Evolutionary conservation across 2,329 filamentous ascomycete species (phyloP).

Genomic region (Berkeleyomyces rouxiae): DNA sequence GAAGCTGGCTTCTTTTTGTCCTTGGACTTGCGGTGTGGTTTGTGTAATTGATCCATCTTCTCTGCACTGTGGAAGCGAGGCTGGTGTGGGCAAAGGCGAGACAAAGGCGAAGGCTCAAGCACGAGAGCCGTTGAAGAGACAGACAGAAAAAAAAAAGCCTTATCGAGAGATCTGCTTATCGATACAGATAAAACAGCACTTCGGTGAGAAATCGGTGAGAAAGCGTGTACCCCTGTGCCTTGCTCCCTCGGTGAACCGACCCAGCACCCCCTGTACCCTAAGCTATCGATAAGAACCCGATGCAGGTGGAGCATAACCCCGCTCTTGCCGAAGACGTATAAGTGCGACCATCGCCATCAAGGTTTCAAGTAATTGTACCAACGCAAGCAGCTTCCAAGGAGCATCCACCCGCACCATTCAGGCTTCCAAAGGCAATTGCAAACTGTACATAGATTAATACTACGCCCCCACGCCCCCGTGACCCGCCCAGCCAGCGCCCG

Average conservation of each 20-base stretch:
- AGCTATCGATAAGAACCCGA: neutral
- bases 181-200: neutral
- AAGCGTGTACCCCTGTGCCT: too few relatives aligned
- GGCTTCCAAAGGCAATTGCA: too few relatives aligned
- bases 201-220: neutral
- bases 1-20: slow-evolving; percentile 49
- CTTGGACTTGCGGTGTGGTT: slow-evolving; percentile 72
- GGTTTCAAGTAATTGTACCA: too few relatives aligned
- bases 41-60: slow-evolving; percentile 73
- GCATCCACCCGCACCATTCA: too few relatives aligned
- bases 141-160: neutral
- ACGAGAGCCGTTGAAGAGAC: neutral
- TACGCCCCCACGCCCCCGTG: too few relatives aligned
- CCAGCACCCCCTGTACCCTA: too few relatives aligned
- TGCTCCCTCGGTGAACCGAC: too few relatives aligned
- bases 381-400: too few relatives aligned
- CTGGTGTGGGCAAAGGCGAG: neutral
- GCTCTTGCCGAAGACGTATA: too few relatives aligned
- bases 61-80: neutral
- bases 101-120: neutral
- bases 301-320: neutral
- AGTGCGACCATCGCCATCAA: too few relatives aligned
- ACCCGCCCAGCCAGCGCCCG: too few relatives aligned
- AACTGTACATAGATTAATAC: too few relatives aligned
- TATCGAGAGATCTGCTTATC: neutral